Percentiles rank a stretch among this genome's conserved stretches.
These are phyloP conservation scores for Saccharomycopsis hybrid DNA, from an alignment of 1,139 yeast genomes.

Conservation along the genomic window DNA sequence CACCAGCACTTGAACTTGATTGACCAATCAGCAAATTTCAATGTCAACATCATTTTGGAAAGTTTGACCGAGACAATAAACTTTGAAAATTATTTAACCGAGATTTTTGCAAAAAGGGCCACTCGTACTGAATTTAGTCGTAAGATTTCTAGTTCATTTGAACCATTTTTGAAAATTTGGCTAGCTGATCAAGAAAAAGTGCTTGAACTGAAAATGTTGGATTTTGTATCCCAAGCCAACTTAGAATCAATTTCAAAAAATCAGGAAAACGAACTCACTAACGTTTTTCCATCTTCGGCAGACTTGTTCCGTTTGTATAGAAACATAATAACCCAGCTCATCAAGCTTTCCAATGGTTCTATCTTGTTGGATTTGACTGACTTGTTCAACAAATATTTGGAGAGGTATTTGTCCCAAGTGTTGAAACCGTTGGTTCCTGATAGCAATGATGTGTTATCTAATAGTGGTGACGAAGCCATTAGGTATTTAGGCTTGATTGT, in stretches of 20 bases:
- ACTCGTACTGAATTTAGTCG: conserved; percentile 27
- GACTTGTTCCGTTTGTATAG: conserved; percentile 78
- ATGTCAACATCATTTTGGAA: conserved; percentile 53
- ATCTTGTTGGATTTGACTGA: conserved; percentile 58
- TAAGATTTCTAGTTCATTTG: conserved; percentile 67
- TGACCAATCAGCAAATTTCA: conserved; percentile 28
- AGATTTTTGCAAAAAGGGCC: conserved; percentile 38
- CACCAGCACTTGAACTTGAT: conserved; percentile 35
- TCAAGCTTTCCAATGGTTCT: conserved; percentile 65
- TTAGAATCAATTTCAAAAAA: conserved; percentile 7
- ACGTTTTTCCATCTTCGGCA: conserved; percentile 75
- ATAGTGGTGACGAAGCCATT: conserved; percentile 47
- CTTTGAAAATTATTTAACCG: conserved; percentile 69
- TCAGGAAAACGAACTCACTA: conserved; percentile 35
- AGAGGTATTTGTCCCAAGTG: conserved; percentile 56
- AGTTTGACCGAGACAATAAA: conserved; percentile 63
- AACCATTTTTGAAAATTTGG: conserved; percentile 82
- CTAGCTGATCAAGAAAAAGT: conserved; percentile 73
- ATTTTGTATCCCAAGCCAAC: conserved; percentile 38
- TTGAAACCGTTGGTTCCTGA: conserved; percentile 54
- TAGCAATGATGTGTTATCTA: conserved; percentile 30
- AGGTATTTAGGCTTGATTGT: conserved; percentile 64
- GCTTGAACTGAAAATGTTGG: conserved; percentile 55
- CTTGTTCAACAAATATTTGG: conserved; percentile 62
- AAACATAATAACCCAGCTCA: conserved; percentile 64